Conservation (phyloP, 345 rosid species). For the Syzygium aromaticum region DNA sequence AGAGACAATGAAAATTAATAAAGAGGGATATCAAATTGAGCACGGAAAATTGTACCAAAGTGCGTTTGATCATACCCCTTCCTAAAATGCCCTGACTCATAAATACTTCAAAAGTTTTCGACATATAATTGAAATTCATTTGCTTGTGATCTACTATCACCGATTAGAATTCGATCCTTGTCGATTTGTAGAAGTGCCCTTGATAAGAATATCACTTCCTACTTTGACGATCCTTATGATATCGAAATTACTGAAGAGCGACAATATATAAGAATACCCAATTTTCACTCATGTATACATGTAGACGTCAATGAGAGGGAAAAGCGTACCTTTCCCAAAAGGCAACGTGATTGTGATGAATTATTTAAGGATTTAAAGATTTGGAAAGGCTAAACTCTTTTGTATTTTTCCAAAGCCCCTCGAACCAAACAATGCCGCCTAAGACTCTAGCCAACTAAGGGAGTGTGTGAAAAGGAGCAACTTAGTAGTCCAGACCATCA, state of each 20-base stretch:
- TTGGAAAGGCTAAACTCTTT: background rate
- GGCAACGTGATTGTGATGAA: background rate
- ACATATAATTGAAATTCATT: background rate
- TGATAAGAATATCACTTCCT: background rate
- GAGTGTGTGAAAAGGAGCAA: constrained; percentile 39
- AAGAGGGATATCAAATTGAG: background rate
- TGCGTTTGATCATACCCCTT: background rate
- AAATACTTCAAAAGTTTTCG: background rate
- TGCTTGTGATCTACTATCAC: background rate
- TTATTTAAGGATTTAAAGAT: background rate
- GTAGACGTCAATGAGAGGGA: background rate
- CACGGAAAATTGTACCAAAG: background rate
- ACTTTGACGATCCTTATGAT: background rate
- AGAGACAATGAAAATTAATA: background rate
- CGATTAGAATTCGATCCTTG: background rate
- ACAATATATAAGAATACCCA: background rate
- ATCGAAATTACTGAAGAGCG: background rate
- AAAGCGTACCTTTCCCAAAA: background rate
- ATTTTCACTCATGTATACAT: too few relatives aligned
- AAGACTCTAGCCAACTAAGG: constrained; percentile 72
- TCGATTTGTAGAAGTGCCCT: background rate
- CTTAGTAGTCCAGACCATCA: background rate
- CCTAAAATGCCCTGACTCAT: background rate
- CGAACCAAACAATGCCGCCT: background rate
- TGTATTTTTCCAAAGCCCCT: too few relatives aligned